phyloP scores from a whole-genome alignment of 179 eudicot species.

The Gypsophila paniculata region DNA sequence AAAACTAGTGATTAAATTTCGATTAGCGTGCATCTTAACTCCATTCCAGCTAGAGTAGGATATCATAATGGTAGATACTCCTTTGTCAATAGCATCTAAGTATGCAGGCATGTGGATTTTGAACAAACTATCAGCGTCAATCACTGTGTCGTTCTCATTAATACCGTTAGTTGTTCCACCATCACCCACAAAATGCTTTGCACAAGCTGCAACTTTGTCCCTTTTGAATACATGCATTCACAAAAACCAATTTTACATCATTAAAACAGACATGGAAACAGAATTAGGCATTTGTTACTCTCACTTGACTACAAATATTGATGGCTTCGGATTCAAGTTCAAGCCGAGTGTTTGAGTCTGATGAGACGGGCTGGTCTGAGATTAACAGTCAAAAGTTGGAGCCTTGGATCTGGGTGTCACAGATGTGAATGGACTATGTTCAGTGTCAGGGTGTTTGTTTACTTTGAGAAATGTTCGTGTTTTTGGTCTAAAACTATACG shows the following conservation, averaged over 20 bases:
- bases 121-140: slow-evolving; percentile 42
- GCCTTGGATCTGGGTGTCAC: no score
- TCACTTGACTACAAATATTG: no score
- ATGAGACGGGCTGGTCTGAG: no score
- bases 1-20: slow-evolving; percentile 45
- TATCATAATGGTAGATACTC: slow-evolving; percentile 75
- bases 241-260: not conserved
- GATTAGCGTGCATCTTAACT: slow-evolving; percentile 66
- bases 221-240: slow-evolving; percentile 20
- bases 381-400: no score
- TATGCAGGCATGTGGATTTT: slow-evolving; percentile 80
- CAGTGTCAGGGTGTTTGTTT: no score
- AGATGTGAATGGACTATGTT: no score
- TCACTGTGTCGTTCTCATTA: slow-evolving; percentile 56
- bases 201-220: slow-evolving; percentile 68
- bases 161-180: slow-evolving; percentile 68
- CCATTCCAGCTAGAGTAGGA: slow-evolving; percentile 84
- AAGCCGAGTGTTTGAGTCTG: no score
- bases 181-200: slow-evolving; percentile 83
- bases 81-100: slow-evolving; percentile 57
- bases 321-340: no score
- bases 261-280: not conserved
- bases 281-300: not conserved
- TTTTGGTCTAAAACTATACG: not conserved
- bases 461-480: no score